These are phyloP conservation scores for Ascoidea tarda DNA, from an alignment of 805 yeast species.

Conservation along the genomic window DNA sequence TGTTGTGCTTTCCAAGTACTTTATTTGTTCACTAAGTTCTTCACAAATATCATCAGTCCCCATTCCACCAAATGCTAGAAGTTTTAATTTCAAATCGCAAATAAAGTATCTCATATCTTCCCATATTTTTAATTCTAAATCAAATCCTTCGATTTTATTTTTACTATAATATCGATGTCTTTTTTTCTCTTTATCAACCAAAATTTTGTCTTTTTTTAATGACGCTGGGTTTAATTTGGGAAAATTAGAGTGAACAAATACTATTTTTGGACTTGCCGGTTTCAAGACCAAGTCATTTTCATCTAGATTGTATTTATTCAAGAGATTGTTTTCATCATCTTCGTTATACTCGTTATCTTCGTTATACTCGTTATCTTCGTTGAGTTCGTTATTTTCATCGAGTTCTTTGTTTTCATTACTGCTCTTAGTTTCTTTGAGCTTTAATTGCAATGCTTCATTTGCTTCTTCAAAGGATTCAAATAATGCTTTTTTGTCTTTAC, in stretches of 20 bases:
- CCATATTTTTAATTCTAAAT: constrained; percentile 47
- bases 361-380: not conserved
- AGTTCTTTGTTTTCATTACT: constrained; percentile 9
- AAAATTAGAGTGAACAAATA: constrained; percentile 53
- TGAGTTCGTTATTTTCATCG: not conserved
- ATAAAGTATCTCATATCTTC: constrained; percentile 36
- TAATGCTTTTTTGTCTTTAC: not conserved
- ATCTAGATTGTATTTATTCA: too few relatives aligned
- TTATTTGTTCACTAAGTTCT: constrained; percentile 32
- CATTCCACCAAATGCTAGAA: constrained; percentile 30
- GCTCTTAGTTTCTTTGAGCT: constrained; percentile 7
- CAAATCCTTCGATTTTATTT: constrained; percentile 36
- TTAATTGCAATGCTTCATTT: constrained; percentile 1
- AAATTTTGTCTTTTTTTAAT: constrained; percentile 27
- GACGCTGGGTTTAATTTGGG: constrained; percentile 55
- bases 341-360: too few relatives aligned
- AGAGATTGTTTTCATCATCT: too few relatives aligned
- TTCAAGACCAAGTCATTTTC: constrained; percentile 4
- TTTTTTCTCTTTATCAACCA: constrained; percentile 26
- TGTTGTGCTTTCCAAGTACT: constrained; percentile 24
- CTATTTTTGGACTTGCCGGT: constrained; percentile 16
- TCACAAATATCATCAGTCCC: constrained; percentile 29
- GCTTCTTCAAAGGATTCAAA: constrained; percentile 5
- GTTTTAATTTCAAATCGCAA: constrained; percentile 34
- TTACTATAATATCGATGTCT: constrained; percentile 46